Evolutionary conservation across 768 basidiomycete genomes (phyloP).

Genomic region (Calocybe indica): DNA sequence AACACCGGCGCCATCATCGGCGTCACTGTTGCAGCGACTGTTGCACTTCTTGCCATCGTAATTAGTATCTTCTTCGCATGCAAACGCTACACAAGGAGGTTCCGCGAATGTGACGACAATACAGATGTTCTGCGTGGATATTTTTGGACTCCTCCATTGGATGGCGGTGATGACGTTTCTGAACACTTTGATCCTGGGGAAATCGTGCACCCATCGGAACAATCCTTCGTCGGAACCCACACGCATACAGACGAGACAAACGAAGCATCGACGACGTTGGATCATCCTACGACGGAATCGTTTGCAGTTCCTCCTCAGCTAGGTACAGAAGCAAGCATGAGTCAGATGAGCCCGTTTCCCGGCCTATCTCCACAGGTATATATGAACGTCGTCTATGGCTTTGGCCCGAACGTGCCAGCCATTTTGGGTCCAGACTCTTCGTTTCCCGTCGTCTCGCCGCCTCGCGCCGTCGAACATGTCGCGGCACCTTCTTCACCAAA

Average conservation of each 20-base stretch:
- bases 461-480: neutral
- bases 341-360: no score
- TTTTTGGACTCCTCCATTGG: slow-evolving; percentile 26
- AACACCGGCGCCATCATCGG: slow-evolving; percentile 34
- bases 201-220: slow-evolving; percentile 7
- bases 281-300: no score
- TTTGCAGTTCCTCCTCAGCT: no score
- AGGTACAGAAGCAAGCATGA: no score
- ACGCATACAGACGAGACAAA: slow-evolving; percentile 10
- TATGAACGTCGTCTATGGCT: no score
- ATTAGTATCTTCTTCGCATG: slow-evolving; percentile 27
- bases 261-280: neutral
- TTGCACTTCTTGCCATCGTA: slow-evolving; percentile 21
- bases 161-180: slow-evolving; percentile 21
- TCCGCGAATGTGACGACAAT: slow-evolving; percentile 7
- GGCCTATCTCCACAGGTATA: no score
- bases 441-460: no score
- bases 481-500: no score
- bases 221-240: slow-evolving; percentile 8
- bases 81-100: slow-evolving; percentile 15
- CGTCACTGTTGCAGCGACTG: slow-evolving; percentile 23
- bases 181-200: slow-evolving; percentile 4
- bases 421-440: no score
- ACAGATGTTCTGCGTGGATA: slow-evolving; percentile 7
- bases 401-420: no score